Conservation (phyloP, 352 stramenopile genomes). For the Pythium angustatum region DNA sequence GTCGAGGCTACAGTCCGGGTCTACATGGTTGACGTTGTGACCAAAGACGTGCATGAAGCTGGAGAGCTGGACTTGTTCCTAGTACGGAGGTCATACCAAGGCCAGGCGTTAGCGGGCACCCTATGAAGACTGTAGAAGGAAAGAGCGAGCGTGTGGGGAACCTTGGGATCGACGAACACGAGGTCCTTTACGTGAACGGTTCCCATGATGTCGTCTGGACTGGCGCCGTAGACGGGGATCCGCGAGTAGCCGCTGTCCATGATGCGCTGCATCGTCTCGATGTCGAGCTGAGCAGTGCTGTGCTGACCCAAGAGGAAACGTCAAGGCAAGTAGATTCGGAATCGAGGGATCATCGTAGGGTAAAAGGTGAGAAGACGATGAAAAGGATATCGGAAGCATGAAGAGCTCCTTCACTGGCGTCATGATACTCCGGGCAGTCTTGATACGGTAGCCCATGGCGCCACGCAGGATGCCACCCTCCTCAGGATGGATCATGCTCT, state of each 20-base stretch:
- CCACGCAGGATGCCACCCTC: constrained; percentile 94
- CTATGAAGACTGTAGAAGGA: too few species aligned
- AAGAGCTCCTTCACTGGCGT: constrained; percentile 94
- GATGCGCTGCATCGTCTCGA: constrained; percentile 91
- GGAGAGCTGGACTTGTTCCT: constrained; percentile 65
- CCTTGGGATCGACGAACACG: constrained; percentile 98
- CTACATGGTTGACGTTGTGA: constrained; percentile 71
- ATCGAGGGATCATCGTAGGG: constrained; percentile 47
- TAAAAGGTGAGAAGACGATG: not conserved
- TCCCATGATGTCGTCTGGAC: constrained; percentile 93
- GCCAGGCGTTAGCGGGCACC: too few species aligned
- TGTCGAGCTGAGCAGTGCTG: constrained; percentile 50
- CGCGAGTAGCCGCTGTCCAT: constrained; percentile 95
- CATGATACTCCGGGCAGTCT: constrained; percentile 93
- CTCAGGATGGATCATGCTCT: constrained; percentile 93
- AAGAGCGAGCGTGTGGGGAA: too few species aligned
- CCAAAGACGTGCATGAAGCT: constrained; percentile 76
- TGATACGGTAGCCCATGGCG: constrained; percentile 93
- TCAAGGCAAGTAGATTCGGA: constrained; percentile 2
- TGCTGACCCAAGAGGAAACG: not conserved
- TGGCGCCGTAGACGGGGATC: constrained; percentile 90
- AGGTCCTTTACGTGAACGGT: constrained; percentile 99
- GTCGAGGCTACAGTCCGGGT: constrained; percentile 90
- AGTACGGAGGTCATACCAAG: not conserved
- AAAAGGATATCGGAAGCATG: constrained; percentile 80